Evolutionary conservation across 2,329 filamentous ascomycete genomes (phyloP).

Genomic region (Colletotrichum salicis): DNA sequence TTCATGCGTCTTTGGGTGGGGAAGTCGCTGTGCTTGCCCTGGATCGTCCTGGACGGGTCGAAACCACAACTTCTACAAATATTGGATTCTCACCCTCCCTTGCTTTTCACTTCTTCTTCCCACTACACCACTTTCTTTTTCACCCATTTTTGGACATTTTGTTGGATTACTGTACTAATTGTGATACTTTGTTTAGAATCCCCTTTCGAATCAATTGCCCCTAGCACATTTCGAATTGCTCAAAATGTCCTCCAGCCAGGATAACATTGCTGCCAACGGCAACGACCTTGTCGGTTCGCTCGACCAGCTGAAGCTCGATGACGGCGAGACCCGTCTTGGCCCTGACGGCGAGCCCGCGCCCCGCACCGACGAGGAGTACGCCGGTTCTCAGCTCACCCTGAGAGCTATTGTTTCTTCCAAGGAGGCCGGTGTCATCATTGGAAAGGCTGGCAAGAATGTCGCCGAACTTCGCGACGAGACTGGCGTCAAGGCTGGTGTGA

Average conservation of each 20-base stretch:
- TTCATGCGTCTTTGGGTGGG: neutral
- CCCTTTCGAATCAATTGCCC: neutral
- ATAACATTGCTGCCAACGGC: slow-evolving; percentile 66
- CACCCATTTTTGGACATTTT: neutral
- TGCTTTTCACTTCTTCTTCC: neutral
- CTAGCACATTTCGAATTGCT: slow-evolving; percentile 31
- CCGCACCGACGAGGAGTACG: slow-evolving; percentile 97
- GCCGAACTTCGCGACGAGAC: slow-evolving; percentile 97
- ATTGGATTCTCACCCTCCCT: neutral
- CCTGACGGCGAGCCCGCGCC: slow-evolving; percentile 82
- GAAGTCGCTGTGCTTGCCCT: neutral
- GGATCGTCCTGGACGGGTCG: neutral
- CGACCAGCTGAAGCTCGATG: slow-evolving; percentile 74
- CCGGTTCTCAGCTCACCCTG: slow-evolving; percentile 89
- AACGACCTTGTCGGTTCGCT: slow-evolving; percentile 70
- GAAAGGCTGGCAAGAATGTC: slow-evolving; percentile 98
- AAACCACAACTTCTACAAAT: neutral
- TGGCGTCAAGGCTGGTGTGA: slow-evolving; percentile 96
- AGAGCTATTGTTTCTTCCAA: slow-evolving; percentile 98
- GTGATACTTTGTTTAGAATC: neutral
- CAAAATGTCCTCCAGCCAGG: slow-evolving; percentile 72
- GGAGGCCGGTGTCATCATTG: slow-evolving; percentile 98
- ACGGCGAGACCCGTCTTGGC: slow-evolving; percentile 69
- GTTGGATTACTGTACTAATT: neutral
- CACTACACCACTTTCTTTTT: neutral